Base-by-base conservation (phyloP, 2,329 filamentous ascomycete genomes). In the Colletotrichum musicola region DNA sequence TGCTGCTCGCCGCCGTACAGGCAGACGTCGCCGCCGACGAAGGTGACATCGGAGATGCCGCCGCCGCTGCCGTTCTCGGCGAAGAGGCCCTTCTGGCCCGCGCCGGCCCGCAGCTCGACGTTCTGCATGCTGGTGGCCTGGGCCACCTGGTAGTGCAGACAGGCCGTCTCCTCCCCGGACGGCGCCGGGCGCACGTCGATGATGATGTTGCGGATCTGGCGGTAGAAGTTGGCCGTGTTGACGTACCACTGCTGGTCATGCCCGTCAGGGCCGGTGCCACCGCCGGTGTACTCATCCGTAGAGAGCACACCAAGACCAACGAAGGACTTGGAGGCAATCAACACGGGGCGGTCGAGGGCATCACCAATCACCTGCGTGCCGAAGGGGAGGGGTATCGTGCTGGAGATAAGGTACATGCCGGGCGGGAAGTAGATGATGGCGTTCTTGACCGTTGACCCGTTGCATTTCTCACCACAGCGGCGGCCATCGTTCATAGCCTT, bases 41-140 rank as follows among this genome's bases (percentile, higher is more conserved):
- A 89, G 3, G 86, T 88, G 76, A 93, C 84, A 74, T 93, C 90
- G 49, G 89, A 78, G 72, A 82, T 77, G 60, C 79, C 13, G 79
- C 81, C 81, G 30, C 81, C 81, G 18, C 77, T 79, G n/a, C 81
- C 81, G 30, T 77, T 78, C 58, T 78, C 76, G 53, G 74, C 75
- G 25, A 66, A 74, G 12, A 78, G 71, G 1, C 72, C 74, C 18
- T 20, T n/a, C 46, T 65, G 35, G n/a, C 13, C 13, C 6, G 40
- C 4, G 13, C 44, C 46, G 14, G 2, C 2, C 25, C 20, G 56
- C 49, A 4, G 69, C 57, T 4, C 73, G 42, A 73, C 62, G 51
- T 73, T 71, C 38, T 74, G 69, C 12, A 70, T 58, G 27, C 71
- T 73, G 2, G 74, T 76, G 4, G 73, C 74, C 59, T 76, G 74